Conservation (phyloP, 106 monocot genomes). For the Dactylorhiza incarnata region DNA sequence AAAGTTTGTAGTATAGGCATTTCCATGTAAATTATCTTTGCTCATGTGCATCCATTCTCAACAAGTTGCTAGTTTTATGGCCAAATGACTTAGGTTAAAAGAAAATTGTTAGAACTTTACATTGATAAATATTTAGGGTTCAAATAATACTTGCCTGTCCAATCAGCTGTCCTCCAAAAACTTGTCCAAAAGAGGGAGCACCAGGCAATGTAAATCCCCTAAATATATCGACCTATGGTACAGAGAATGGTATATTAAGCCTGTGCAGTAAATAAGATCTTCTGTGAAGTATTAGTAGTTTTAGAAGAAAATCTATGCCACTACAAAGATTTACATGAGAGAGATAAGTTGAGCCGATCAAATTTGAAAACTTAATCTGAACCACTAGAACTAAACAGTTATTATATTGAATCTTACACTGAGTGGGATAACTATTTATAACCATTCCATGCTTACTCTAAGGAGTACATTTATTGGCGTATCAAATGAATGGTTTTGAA, state of each 20-base stretch:
- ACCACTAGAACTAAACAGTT: too few species aligned
- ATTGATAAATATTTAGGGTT: not conserved
- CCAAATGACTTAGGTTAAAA: not conserved
- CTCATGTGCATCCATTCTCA: not conserved
- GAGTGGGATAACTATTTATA: too few species aligned
- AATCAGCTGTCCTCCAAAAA: constrained; percentile 96
- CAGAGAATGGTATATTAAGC: not conserved
- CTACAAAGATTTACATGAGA: too few species aligned
- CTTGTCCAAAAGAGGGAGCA: constrained; percentile 78
- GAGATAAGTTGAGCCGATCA: too few species aligned
- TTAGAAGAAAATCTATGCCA: too few species aligned
- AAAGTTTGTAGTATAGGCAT: not conserved
- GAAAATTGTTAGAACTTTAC: not conserved
- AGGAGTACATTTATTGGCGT: too few species aligned
- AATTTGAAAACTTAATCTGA: too few species aligned
- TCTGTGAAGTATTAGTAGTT: too few species aligned
- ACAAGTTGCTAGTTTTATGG: not conserved
- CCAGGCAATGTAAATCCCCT: constrained; percentile 78
- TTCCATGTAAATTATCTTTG: not conserved
- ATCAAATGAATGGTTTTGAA: too few species aligned
- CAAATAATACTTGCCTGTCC: constrained; percentile 56
- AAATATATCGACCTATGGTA: constrained; percentile 73
- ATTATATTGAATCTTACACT: too few species aligned
- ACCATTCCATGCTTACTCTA: too few species aligned
- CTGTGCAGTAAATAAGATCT: too few species aligned